Evolutionary conservation across 176 grass and related monocot genomes (phyloP).

Genomic region (Elaeis guineensis): DNA sequence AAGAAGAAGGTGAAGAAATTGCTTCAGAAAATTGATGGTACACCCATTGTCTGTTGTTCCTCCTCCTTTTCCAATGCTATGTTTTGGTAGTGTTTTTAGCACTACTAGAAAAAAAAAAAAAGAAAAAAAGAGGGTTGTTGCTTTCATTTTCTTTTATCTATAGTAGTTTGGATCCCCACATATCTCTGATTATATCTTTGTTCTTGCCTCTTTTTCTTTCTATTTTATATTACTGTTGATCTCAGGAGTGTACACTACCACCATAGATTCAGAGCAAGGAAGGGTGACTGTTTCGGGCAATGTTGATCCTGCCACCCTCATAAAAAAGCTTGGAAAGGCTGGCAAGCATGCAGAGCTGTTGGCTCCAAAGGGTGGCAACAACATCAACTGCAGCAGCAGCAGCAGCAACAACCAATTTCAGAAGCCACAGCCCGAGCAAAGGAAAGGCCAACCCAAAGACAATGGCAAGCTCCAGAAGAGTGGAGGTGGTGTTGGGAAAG

Average conservation of each 20-base stretch:
- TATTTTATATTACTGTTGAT: neutral
- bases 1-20: constrained; percentile 97
- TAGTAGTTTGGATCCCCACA: too few relatives aligned
- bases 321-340: constrained; percentile 77
- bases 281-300: constrained; percentile 69
- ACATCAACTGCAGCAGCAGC: neutral
- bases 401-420: constrained; percentile 36
- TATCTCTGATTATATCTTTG: neutral
- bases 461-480: too few relatives aligned
- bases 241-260: constrained; percentile 64
- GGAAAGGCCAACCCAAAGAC: constrained; percentile 6
- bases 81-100: neutral
- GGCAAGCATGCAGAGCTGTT: constrained; percentile 80
- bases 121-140: too few relatives aligned
- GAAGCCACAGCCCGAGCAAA: constrained; percentile 37
- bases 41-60: neutral
- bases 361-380: constrained; percentile 37
- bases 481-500: too few relatives aligned
- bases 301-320: constrained; percentile 75
- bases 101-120: too few relatives aligned
- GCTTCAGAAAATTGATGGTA: constrained; percentile 85
- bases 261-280: constrained; percentile 64
- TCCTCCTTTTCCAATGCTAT: too few relatives aligned
- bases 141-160: too few relatives aligned
- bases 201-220: neutral